phyloP scores from a whole-genome alignment of 163 green algal species.

The Scenedesmus sp. region DNA sequence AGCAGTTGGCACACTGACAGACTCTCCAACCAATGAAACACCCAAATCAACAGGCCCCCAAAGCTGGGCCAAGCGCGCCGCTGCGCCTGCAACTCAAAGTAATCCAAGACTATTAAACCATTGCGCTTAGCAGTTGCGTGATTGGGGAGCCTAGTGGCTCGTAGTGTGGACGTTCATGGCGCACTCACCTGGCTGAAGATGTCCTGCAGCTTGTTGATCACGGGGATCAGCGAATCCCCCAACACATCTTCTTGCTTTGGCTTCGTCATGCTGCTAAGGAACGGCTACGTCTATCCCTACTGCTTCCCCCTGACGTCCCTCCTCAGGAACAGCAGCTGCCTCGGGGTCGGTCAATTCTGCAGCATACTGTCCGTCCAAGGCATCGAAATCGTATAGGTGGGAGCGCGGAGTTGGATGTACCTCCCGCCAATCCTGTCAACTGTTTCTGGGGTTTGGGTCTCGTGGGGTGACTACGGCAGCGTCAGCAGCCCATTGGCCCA shows the following conservation, averaged over 20 bases:
- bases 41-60: not conserved
- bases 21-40: not conserved
- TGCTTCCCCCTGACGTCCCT: not conserved
- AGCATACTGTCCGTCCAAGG: not conserved
- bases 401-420: not conserved
- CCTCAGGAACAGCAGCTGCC: not conserved
- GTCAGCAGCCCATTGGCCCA: not conserved
- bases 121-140: not conserved
- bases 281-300: not conserved
- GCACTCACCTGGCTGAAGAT: slow-evolving; percentile 90
- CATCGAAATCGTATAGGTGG: not conserved
- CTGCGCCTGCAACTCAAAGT: not conserved
- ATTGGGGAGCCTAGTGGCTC: not conserved
- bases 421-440: not conserved
- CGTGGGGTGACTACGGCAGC: not conserved
- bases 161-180: not conserved
- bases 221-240: slow-evolving; percentile 89
- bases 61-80: not conserved
- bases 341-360: not conserved
- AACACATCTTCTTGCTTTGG: slow-evolving; percentile 56
- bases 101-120: not conserved
- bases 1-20: not conserved
- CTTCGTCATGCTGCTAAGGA: not conserved
- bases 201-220: slow-evolving; percentile 96
- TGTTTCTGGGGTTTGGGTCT: slow-evolving; percentile 8